Base-by-base conservation (phyloP, 202 grass and related monocot species). In the Dendrocalamus latiflorus region DNA sequence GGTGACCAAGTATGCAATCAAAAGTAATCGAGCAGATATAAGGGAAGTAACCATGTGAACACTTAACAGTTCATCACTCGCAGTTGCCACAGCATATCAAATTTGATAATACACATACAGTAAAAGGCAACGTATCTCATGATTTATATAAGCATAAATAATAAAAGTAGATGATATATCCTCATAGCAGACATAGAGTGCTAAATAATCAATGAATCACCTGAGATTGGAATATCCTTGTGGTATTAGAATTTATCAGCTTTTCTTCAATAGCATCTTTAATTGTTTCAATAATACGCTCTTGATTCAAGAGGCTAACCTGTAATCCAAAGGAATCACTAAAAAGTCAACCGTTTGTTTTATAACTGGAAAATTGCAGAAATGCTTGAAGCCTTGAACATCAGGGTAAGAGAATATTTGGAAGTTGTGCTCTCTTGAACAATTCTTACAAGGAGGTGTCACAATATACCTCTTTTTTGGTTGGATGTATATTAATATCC, bases 291-390 rank as follows among this genome's bases (percentile, higher is more conserved):
- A 94, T 90, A 86, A 98, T 84, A 62, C 73, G 88, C 70, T 98
- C 95, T 88, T 98, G 95, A 83, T 98, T 94, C 72, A 98, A 94
- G 83, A 98, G 92, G 82, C 92, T 94, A 80, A 98, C 95, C 95
- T 98, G 79, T 81, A 87, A 81, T 41, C 1, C 25, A 47, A 75
- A 81, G 20, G 30, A 69, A 84, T 64, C 56, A 80, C 9, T 28
- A 71, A 60, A 70, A 57, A 39, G 15, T 22, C 38, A 26, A 79
- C 5, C 3, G 9, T 48, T 78, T 78, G 45, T 74, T 78, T 1
- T 22, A 33, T 81, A 47, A 59, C 9, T 67, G 45, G 21, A 37
- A 72, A 37, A 45, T 9, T 48, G 18, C 6, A 54, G 10, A 59
- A 68, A 26, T 74, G 24, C 22, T 85, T 78, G 16, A 74, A 70